Conservation (phyloP, 1,284 basidiomycete genomes). For the Termitomyces sp. region DNA sequence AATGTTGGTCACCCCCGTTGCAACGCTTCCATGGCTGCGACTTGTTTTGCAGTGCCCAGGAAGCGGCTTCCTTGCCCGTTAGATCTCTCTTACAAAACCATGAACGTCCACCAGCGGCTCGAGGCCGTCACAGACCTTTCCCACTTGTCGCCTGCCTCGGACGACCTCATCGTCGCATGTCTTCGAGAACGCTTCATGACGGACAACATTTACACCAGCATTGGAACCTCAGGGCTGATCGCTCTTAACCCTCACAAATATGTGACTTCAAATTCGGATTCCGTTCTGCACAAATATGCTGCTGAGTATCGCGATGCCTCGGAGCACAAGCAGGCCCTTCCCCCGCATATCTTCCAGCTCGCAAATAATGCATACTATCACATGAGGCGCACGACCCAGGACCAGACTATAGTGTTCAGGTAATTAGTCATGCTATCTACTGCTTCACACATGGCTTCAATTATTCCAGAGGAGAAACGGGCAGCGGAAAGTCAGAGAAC, state of each 20-base stretch:
- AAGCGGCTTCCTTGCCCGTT: slow-evolving; percentile 8
- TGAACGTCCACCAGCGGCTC: slow-evolving; percentile 56
- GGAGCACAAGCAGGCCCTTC: slow-evolving; percentile 46
- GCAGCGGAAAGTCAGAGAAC: slow-evolving; percentile 91
- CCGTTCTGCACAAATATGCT: slow-evolving; percentile 78
- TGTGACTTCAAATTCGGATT: slow-evolving; percentile 75
- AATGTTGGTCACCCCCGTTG: slow-evolving; percentile 9
- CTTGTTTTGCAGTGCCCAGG: slow-evolving; percentile 3
- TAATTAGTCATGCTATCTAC: slow-evolving; percentile 33
- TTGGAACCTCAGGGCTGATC: slow-evolving; percentile 70
- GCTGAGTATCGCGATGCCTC: slow-evolving; percentile 65
- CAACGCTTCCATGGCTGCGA: slow-evolving; percentile 7
- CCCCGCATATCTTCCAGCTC: slow-evolving; percentile 85
- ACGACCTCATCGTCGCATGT: slow-evolving; percentile 77
- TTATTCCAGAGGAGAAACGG: slow-evolving; percentile 76
- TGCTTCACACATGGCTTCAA: slow-evolving; percentile 1
- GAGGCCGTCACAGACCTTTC: slow-evolving; percentile 66
- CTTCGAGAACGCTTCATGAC: slow-evolving; percentile 84
- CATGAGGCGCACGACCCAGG: slow-evolving; percentile 91
- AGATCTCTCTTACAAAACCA: slow-evolving; percentile 23
- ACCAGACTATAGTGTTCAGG: slow-evolving; percentile 86
- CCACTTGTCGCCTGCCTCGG: slow-evolving; percentile 54
- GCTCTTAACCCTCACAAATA: slow-evolving; percentile 90
- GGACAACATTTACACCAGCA: slow-evolving; percentile 75
- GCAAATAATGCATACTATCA: slow-evolving; percentile 94